Conservation (phyloP, 495 filamentous ascomycete species). For the Collariella sp. region DNA sequence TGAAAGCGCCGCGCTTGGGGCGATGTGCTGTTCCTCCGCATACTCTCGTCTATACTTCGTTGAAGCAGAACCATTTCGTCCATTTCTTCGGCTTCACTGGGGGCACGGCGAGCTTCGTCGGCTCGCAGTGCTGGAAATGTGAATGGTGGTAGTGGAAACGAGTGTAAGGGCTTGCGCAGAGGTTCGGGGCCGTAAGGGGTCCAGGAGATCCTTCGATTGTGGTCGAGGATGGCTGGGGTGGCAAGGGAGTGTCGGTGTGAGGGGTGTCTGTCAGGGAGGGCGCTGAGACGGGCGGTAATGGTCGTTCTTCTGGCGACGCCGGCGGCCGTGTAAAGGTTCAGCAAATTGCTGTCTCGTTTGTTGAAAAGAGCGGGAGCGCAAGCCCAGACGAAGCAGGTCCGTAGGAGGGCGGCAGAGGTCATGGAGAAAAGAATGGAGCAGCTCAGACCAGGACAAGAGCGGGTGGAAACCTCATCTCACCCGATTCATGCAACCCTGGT, state of each 20-base stretch:
- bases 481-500: conserved; percentile 20
- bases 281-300: conserved; percentile 1
- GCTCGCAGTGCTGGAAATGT: conserved; percentile 3
- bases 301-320: conserved; percentile 31
- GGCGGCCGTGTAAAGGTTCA: conserved; percentile 26
- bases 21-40: conserved; percentile 16
- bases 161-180: conserved; percentile 20
- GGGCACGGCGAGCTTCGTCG: conserved; percentile 4
- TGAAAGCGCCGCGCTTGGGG: conserved; percentile 11
- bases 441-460: conserved; percentile 18
- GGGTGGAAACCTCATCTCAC: conserved; percentile 33
- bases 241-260: conserved; percentile 15
- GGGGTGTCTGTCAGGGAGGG: conserved; percentile 18
- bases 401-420: conserved; percentile 27
- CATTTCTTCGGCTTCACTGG: conserved; percentile 12
- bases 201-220: conserved; percentile 20
- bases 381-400: conserved; percentile 28
- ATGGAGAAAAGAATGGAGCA: conserved; percentile 22
- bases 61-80: conserved; percentile 24
- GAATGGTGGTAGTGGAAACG: conserved; percentile 3
- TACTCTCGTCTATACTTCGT: conserved; percentile 21
- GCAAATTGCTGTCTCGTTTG: conserved; percentile 22
- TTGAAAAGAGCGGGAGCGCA: conserved; percentile 31
- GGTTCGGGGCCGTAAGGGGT: conserved; percentile 15
- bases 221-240: conserved; percentile 19